phyloP scores from a whole-genome alignment of 805 yeast genomes.

The Wickerhamiella siamensis region DNA sequence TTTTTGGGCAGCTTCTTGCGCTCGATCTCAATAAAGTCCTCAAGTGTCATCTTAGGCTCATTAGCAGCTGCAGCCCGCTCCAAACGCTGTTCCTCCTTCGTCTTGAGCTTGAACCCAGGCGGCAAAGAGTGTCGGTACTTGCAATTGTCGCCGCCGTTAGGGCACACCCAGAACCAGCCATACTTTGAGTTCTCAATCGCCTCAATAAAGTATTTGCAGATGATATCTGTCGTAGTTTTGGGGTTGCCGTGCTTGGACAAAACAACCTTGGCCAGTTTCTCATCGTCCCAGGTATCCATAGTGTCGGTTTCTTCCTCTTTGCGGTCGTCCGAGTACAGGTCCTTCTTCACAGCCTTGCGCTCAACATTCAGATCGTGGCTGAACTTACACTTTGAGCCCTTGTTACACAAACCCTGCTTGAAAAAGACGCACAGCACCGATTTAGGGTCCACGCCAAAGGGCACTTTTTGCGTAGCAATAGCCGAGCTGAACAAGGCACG shows the following conservation, averaged over 20 bases:
- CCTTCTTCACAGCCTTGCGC: constrained; percentile 79
- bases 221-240: constrained; percentile 83
- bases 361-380: constrained; percentile 79
- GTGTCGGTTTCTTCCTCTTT: constrained; percentile 58
- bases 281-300: constrained; percentile 97
- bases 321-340: constrained; percentile 82
- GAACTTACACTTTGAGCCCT: constrained; percentile 62
- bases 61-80: constrained; percentile 74
- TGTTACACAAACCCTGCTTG: constrained; percentile 71
- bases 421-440: constrained; percentile 80
- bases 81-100: constrained; percentile 85
- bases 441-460: constrained; percentile 96
- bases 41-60: constrained; percentile 83
- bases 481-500: constrained; percentile 55
- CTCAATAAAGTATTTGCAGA: constrained; percentile 86
- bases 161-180: constrained; percentile 99
- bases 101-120: constrained; percentile 90
- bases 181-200: constrained; percentile 96
- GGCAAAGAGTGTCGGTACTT: constrained; percentile 92
- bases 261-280: constrained; percentile 74
- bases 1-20: constrained; percentile 66
- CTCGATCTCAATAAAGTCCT: constrained; percentile 90
- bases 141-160: constrained; percentile 85
- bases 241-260: constrained; percentile 88
- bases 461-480: constrained; percentile 66